Conservation (phyloP, 2,329 filamentous ascomycete genomes). For the Alternaria longipes region DNA sequence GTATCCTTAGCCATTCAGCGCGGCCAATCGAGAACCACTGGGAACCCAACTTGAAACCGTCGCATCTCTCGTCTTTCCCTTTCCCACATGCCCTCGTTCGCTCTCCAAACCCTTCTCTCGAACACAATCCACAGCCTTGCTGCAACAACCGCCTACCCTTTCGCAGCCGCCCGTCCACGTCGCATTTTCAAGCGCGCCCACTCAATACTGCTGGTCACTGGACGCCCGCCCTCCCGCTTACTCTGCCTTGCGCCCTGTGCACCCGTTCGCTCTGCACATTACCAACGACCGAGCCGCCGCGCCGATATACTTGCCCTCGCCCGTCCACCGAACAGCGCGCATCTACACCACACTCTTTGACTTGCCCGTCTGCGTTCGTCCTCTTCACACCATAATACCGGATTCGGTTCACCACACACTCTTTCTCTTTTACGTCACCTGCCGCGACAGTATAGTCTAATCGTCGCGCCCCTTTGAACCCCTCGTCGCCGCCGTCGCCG, state of each 20-base stretch:
- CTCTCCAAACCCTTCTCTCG: constrained; percentile 28
- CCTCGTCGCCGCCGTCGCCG: constrained; percentile 58
- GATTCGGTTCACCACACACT: not conserved
- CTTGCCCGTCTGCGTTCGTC: not conserved
- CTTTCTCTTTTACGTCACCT: constrained; percentile 1
- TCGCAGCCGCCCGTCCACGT: constrained; percentile 25
- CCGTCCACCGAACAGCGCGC: constrained; percentile 17
- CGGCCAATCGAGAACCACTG: constrained; percentile 24
- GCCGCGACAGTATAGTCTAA: constrained; percentile 24
- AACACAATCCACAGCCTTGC: constrained; percentile 18
- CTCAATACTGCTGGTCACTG: constrained; percentile 18
- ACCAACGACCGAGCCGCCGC: constrained; percentile 4
- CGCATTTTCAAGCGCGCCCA: constrained; percentile 8
- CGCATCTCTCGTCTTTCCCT: constrained; percentile 19
- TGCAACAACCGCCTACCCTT: constrained; percentile 18
- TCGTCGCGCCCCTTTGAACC: constrained; percentile 7
- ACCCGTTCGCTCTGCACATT: constrained; percentile 11
- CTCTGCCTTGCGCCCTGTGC: constrained; percentile 13
- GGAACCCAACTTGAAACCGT: constrained; percentile 37
- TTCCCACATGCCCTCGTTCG: constrained; percentile 18
- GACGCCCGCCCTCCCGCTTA: constrained; percentile 12
- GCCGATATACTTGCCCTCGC: constrained; percentile 10
- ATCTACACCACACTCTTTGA: constrained; percentile 9
- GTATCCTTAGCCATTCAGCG: constrained; percentile 10
- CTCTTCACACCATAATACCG: not conserved